phyloP scores from a whole-genome alignment of 2,329 filamentous ascomycete species.

The Fusarium agapanthi region DNA sequence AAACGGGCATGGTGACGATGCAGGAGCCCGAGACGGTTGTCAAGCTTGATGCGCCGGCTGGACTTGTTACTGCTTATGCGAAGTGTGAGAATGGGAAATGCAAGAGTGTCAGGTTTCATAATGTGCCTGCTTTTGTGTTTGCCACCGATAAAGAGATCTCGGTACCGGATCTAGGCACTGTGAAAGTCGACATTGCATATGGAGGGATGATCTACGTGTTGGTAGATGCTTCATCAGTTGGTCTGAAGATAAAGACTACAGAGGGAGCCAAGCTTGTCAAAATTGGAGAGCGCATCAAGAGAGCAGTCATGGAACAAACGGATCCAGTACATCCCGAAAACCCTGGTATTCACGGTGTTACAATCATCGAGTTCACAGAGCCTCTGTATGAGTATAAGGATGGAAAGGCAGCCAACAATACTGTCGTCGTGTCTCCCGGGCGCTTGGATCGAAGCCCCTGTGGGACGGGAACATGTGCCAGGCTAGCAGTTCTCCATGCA shows the following conservation, averaged over 20 bases:
- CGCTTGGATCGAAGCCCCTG: conserved; percentile 27
- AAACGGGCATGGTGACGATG: conserved; percentile 32
- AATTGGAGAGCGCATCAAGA: conserved; percentile 27
- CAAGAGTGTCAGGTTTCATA: conserved; percentile 28
- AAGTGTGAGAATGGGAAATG: conserved; percentile 32
- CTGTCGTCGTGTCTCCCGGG: conserved; percentile 24
- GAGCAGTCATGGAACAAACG: conserved; percentile 15
- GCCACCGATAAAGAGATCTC: conserved; percentile 13
- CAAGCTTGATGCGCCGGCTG: conserved; percentile 26
- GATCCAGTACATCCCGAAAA: conserved; percentile 21
- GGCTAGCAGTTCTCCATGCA: conserved; percentile 18
- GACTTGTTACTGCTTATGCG: conserved; percentile 20
- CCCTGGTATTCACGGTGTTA: conserved; percentile 18
- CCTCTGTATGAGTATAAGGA: not conserved
- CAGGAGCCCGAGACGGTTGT: conserved; percentile 26
- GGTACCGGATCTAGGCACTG: conserved; percentile 3
- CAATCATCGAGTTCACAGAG: conserved; percentile 28
- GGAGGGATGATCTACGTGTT: conserved; percentile 35
- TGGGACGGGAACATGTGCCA: conserved; percentile 28
- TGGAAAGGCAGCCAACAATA: conserved; percentile 16
- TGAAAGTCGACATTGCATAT: conserved; percentile 28
- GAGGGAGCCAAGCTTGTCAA: conserved; percentile 20
- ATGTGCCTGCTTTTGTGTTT: conserved; percentile 34
- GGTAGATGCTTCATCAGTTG: conserved; percentile 20
- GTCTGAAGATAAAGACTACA: conserved; percentile 15